Evolutionary conservation across 1,284 basidiomycete species (phyloP).

Genomic region (Ceratobasidium sp.): DNA sequence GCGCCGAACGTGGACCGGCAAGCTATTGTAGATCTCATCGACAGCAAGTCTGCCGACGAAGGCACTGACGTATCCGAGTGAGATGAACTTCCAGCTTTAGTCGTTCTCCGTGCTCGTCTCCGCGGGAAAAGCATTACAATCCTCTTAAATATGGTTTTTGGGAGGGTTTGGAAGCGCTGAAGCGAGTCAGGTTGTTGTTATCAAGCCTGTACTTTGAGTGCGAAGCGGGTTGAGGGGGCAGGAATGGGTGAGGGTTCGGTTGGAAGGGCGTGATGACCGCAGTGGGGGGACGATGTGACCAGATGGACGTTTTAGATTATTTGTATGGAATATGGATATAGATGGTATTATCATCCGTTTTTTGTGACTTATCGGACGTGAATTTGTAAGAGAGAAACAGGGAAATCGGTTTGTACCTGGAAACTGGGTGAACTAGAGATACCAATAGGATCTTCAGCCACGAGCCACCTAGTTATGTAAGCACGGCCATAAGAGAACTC

Average conservation of each 20-base stretch:
- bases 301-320: neutral
- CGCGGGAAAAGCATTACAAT: slow-evolving; percentile 57
- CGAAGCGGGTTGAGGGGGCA: neutral
- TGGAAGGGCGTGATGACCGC: slow-evolving; percentile 40
- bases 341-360: too few species aligned
- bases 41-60: slow-evolving; percentile 56
- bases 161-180: slow-evolving; percentile 79
- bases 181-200: slow-evolving; percentile 70
- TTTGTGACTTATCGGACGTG: too few species aligned
- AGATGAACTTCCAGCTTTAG: slow-evolving; percentile 70
- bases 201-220: slow-evolving; percentile 50
- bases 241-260: slow-evolving; percentile 40
- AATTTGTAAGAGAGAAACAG: too few species aligned
- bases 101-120: slow-evolving; percentile 73
- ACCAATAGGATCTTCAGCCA: too few species aligned
- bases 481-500: too few species aligned
- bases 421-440: too few species aligned
- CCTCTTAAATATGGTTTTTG: slow-evolving; percentile 71
- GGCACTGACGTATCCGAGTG: neutral
- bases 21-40: slow-evolving; percentile 54
- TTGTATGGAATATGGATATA: too few species aligned
- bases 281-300: slow-evolving; percentile 10
- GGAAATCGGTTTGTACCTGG: too few species aligned
- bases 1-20: slow-evolving; percentile 61
- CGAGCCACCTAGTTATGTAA: too few species aligned